Base-by-base conservation (phyloP, 352 stramenopile genomes). In the Phytophthora citricola region DNA sequence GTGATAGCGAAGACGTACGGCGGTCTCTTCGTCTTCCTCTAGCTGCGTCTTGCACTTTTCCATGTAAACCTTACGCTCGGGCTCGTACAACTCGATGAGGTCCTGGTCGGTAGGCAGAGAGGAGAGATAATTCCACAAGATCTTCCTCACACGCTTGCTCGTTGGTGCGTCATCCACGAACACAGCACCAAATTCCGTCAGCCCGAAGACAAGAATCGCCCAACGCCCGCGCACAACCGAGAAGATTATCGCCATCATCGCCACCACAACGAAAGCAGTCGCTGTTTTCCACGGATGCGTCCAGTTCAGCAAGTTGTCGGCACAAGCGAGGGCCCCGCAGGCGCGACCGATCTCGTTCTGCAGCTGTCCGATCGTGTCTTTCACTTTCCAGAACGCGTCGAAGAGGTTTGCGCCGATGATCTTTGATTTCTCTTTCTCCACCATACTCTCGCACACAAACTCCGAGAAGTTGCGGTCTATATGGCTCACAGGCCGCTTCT, bases 271-370 rank as follows among this genome's bases (percentile, higher is more conserved):
- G 29, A 94, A 90, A 29, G 87, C 81, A 0, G 83, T 68, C 8
- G 72, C 85, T 39, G 87, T 93, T 57, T 95, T 95, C 87, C 87
- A 95, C 26, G 87, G 87, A 51, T 95, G 87, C 22, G 87, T 92
- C 87, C 87, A 95, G 71, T 95, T 95, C 56, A 95, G 78, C 8
- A 95, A 46, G 52, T 94, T 94, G n/a, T 95, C 83, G 9, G 83
- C 79, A 5, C 79, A 88, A 2, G 87, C 84, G 47, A 93, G 62
- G 12, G 80, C 84, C n/a, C 84, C 85, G 32, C 87, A 95, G 7
- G 75, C 72, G 11, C 69, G 71, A 36, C 85, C 84, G 67, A 95
- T 93, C 20, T 89, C 83, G 34, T 77, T 89, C 60, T 95, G 87
- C 2, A 95, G 50, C 24, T 79, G 79, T 52, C 79, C 86, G 17